Percentiles rank a stretch among this genome's conserved stretches.
Evolutionary conservation across 2,329 filamentous ascomycete genomes (phyloP).

Genomic region (Colletotrichum sp.): DNA sequence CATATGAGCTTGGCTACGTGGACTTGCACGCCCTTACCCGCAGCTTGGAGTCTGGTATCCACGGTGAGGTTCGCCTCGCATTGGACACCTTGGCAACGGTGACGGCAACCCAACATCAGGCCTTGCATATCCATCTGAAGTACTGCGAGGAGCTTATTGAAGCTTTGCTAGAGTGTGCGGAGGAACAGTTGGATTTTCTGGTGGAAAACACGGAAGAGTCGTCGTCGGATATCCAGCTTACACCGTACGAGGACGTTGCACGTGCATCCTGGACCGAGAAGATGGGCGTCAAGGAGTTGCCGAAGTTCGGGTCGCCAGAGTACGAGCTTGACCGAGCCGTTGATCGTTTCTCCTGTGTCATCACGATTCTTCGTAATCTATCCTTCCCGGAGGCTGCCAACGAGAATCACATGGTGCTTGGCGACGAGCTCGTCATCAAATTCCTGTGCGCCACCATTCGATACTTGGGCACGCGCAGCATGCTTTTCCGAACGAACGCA

Average conservation of each 20-base stretch:
- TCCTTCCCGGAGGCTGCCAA: slow-evolving; percentile 69
- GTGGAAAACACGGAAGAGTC: slow-evolving; percentile 84
- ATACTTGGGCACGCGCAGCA: slow-evolving; percentile 86
- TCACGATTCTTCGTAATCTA: slow-evolving; percentile 89
- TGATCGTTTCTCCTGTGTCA: slow-evolving; percentile 87
- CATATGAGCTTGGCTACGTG: slow-evolving; percentile 83
- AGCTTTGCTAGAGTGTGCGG: slow-evolving; percentile 85
- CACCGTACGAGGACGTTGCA: slow-evolving; percentile 85
- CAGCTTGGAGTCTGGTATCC: slow-evolving; percentile 88
- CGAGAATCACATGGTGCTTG: slow-evolving; percentile 74
- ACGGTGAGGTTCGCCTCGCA: slow-evolving; percentile 87
- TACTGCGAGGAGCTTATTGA: slow-evolving; percentile 90
- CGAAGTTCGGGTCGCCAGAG: slow-evolving; percentile 74
- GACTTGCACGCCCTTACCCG: slow-evolving; percentile 90
- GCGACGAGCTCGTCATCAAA: slow-evolving; percentile 78
- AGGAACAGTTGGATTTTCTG: slow-evolving; percentile 85
- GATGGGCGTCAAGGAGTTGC: slow-evolving; percentile 72
- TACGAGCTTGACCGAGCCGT: slow-evolving; percentile 88
- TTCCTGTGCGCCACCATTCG: slow-evolving; percentile 85
- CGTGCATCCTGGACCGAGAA: slow-evolving; percentile 79
- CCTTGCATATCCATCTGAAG: slow-evolving; percentile 70
- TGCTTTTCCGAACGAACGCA: slow-evolving; percentile 79
- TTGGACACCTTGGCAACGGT: slow-evolving; percentile 82
- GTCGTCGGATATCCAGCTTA: slow-evolving; percentile 83
- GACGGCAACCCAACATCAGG: slow-evolving; percentile 62